Evolutionary conservation across 192 early-diverging fungal species (phyloP), one percentile per base, ranked within the genome.

Genomic region (Coemansia sp.): DNA sequence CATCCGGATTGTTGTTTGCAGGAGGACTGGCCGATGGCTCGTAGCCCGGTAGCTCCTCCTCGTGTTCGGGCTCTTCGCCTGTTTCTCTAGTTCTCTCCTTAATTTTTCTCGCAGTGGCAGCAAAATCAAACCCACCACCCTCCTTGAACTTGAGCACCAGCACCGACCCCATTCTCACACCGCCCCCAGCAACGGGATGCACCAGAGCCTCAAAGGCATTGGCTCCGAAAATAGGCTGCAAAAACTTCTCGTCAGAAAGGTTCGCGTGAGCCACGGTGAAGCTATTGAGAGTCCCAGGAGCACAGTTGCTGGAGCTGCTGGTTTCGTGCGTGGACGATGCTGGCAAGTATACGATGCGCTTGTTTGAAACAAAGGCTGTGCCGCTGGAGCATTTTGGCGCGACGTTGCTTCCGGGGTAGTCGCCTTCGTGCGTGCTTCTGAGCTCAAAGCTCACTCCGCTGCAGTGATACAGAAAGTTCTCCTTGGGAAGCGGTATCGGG

Each of bases 401-500:
- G 9, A 55, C 38, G 4, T 50, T 23, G 44, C 56, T 51, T 24
- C 70, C 70, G 4, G 63, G 70, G 53, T 73, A 73, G 15, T 47
- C 30, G 29, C 46, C 46, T 7, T 48, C 46, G 32, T 53, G 49
- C 29, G 58, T 58, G 42, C 39, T 55, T 20, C 58, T 61, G n/a
- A 73, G 70, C 57, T 67, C 64, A 24, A 73, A 55, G 19, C 62
- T 66, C n/a, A 73, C 70, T 19, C 70, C 70, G 61, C 53, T 67
- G 70, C 64, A 66, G 28, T 73, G 70, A 55, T 73, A 73, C 11
- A 73, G 59, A 51, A 73, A 73, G 51, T 73, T 73, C 46, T 73
- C 70, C 17, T 51, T 55, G 1, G 63, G 70, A 9, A 66, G 55
- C 6, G 70, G 70, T 25, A 62, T 59, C 10, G 70, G 70, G 51